Evolutionary conservation across 495 filamentous ascomycete genomes (phyloP).

Genomic region (Podospora fimiseda): DNA sequence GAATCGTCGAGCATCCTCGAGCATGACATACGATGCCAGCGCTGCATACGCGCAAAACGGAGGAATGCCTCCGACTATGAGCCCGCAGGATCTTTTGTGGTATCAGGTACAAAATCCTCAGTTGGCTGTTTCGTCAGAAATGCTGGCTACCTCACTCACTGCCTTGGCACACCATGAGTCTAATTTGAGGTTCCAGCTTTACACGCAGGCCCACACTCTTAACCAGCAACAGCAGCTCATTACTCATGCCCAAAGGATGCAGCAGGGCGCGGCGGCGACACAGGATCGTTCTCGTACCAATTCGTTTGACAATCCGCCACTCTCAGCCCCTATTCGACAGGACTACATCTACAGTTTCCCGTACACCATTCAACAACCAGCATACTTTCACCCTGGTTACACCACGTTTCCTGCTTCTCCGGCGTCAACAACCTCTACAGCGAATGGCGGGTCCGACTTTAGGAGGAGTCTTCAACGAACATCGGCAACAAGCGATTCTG

Average conservation of each 20-base stretch:
- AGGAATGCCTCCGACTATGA: constrained; percentile 19
- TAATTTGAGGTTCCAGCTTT: constrained; percentile 38
- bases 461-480: constrained; percentile 47
- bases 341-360: constrained; percentile 38
- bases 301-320: constrained; percentile 47
- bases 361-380: constrained; percentile 18
- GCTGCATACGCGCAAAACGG: constrained; percentile 14
- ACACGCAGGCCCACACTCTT: constrained; percentile 41
- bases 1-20: constrained; percentile 35
- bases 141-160: constrained; percentile 33
- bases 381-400: constrained; percentile 29
- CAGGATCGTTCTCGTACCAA: constrained; percentile 46
- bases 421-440: constrained; percentile 31
- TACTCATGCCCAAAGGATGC: constrained; percentile 40
- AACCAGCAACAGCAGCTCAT: constrained; percentile 40
- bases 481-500: constrained; percentile 31
- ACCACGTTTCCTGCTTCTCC: constrained; percentile 45
- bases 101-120: constrained; percentile 30
- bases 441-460: constrained; percentile 35
- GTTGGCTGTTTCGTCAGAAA: constrained; percentile 37
- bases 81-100: constrained; percentile 37
- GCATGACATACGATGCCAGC: constrained; percentile 33
- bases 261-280: constrained; percentile 27
- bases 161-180: constrained; percentile 34
- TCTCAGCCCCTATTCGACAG: constrained; percentile 45